phyloP scores from a whole-genome alignment of 1,284 basidiomycete genomes.

The Boletellus dicymbophilus region DNA sequence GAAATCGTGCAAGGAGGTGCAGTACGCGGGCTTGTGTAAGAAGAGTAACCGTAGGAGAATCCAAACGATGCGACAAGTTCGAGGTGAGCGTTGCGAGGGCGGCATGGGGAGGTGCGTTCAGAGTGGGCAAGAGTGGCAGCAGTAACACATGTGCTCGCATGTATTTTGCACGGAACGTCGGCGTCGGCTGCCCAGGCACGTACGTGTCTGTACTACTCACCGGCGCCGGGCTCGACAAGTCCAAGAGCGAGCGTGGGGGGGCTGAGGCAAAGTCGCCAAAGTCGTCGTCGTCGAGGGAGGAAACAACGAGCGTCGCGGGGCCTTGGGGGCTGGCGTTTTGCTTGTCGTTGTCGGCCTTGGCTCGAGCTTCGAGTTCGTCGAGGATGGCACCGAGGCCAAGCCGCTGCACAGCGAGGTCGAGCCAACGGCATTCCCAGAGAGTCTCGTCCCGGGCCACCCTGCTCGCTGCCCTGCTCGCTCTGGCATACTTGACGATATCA shows the following conservation, averaged over 20 bases:
- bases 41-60: constrained; percentile 41
- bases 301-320: constrained; percentile 60
- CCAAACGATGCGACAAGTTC: constrained; percentile 13
- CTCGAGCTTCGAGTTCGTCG: constrained; percentile 56
- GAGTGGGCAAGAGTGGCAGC: constrained; percentile 54
- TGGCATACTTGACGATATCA: constrained; percentile 76
- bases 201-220: constrained; percentile 12
- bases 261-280: constrained; percentile 86
- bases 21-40: constrained; percentile 61
- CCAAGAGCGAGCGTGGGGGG: constrained; percentile 22
- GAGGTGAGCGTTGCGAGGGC: constrained; percentile 55
- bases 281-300: constrained; percentile 79
- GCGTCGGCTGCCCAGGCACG: constrained; percentile 28
- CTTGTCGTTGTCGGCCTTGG: constrained; percentile 17
- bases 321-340: constrained; percentile 5
- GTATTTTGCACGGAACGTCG: constrained; percentile 51
- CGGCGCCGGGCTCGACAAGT: constrained; percentile 18
- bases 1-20: constrained; percentile 71
- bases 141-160: constrained; percentile 68
- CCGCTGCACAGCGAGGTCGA: constrained; percentile 50
- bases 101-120: constrained; percentile 57
- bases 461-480: constrained; percentile 64
- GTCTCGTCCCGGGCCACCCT: constrained; percentile 68
- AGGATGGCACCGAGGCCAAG: constrained; percentile 49
- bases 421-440: constrained; percentile 77